phyloP scores from a whole-genome alignment of 352 stramenopile genomes.

The Thraustochytrium sp. region DNA sequence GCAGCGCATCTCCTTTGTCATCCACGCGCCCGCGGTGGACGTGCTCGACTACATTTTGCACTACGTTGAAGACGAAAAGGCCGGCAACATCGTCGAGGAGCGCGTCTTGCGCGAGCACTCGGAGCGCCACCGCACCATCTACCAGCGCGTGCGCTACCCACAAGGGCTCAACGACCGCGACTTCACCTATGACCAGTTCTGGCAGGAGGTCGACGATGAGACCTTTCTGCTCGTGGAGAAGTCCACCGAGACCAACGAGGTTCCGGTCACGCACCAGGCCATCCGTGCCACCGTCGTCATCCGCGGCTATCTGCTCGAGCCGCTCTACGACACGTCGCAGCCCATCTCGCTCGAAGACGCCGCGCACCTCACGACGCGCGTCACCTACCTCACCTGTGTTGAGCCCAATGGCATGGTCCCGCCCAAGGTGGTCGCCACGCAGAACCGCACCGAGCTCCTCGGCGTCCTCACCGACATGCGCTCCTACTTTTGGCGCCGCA shows the following conservation, averaged over 20 bases:
- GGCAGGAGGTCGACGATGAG: conserved; percentile 6
- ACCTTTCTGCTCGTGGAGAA: conserved; percentile 6
- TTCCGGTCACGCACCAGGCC: neutral
- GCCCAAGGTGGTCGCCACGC: conserved; percentile 16
- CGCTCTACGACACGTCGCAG: neutral
- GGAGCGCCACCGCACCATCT: neutral
- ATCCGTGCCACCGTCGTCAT: conserved; percentile 16
- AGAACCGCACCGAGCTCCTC: conserved; percentile 38
- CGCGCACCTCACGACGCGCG: neutral
- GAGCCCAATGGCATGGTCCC: conserved; percentile 14
- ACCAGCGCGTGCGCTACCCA: conserved; percentile 19
- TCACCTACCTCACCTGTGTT: conserved; percentile 29
- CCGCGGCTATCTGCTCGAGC: conserved; percentile 16
- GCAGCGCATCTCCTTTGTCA: conserved; percentile 28
- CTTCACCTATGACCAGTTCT: conserved; percentile 13
- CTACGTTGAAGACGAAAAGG: conserved; percentile 22
- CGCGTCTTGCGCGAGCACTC: neutral
- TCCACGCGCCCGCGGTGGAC: neutral
- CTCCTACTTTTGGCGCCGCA: neutral
- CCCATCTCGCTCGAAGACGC: neutral
- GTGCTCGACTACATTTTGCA: conserved; percentile 22
- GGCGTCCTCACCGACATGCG: conserved; percentile 23
- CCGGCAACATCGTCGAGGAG: neutral
- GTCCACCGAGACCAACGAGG: neutral
- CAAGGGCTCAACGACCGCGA: conserved; percentile 35